Evolutionary conservation across 805 yeast genomes (phyloP), one percentile per base, ranked within the genome.

Genomic region (Barnettozyma botsteinii): DNA sequence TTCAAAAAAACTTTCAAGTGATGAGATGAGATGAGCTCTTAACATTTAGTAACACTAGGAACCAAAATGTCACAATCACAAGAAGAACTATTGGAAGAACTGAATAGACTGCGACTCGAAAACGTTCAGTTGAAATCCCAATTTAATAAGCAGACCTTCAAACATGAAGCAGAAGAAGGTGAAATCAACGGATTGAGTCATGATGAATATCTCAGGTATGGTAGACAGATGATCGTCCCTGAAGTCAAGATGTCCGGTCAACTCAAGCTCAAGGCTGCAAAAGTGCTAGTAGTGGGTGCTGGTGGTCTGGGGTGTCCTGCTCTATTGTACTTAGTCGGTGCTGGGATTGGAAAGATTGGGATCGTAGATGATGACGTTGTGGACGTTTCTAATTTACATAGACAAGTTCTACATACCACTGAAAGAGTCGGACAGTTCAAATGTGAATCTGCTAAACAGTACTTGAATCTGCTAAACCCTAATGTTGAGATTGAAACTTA

Each of bases 291-390:
- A 0, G 71, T 93, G 7, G 98, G 99, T 1, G 97, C 97, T 1
- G 99, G 98, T 10, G 99, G 99, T 0, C 67, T 93, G 7, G 98
- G 98, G 0, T 82, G 94, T 50, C 97, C 98, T 0, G 94, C 94
- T 0, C 60, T 91, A 35, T 69, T 85, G 31, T 93, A 93, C 55
- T 62, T 93, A 2, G 79, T 81, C 0, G 96, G 94, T 0, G 83
- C 95, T 0, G 98, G 99, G 5, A 65, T 91, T 4, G 98, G 95
- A 1, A 59, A 64, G 2, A 68, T 93, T 18, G 96, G 96, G 4
- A 83, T 93, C 13, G 81, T 88, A 2, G 99, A 93, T 61, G 75
- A 79, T 52, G 99, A 93, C 59, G 57, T 59, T 0, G 97, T 93
- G 1, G 97, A 91, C 49, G 60, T 64, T 0, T 85, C 96, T 7